These are phyloP conservation scores for Tolypocladium guangdongense DNA, from an alignment of 2,329 filamentous ascomycete species.

Conservation along the genomic window DNA sequence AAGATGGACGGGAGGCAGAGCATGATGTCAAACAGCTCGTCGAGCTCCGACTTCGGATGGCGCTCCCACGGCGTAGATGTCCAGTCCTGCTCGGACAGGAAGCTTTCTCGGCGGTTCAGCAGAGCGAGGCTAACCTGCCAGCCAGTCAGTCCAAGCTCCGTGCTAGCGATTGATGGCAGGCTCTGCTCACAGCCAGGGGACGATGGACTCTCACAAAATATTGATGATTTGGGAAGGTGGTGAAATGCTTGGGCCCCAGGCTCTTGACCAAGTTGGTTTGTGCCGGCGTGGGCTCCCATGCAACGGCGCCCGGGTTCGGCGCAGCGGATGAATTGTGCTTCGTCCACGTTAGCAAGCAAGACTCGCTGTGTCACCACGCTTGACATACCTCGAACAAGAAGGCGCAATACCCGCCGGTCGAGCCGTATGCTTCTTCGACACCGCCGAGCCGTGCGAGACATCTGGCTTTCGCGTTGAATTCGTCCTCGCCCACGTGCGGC, in stretches of 20 bases:
- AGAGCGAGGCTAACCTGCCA: constrained; percentile 35
- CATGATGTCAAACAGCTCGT: constrained; percentile 40
- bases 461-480: constrained; percentile 30
- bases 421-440: constrained; percentile 15
- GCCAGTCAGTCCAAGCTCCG: neutral
- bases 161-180: neutral
- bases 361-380: neutral
- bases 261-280: constrained; percentile 26
- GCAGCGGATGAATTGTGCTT: constrained; percentile 34
- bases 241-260: constrained; percentile 35
- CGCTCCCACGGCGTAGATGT: constrained; percentile 37
- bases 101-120: constrained; percentile 36
- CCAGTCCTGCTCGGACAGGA: constrained; percentile 42
- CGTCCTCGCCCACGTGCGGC: constrained; percentile 19
- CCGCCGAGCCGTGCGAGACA: constrained; percentile 32
- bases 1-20: constrained; percentile 37
- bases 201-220: constrained; percentile 46
- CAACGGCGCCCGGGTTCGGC: constrained; percentile 26
- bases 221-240: constrained; percentile 43
- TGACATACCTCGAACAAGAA: constrained; percentile 42
- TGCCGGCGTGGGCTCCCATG: constrained; percentile 25
- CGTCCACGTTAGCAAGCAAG: neutral
- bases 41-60: constrained; percentile 39
- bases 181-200: constrained; percentile 35
- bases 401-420: constrained; percentile 32